phyloP scores from a whole-genome alignment of 2,329 filamentous ascomycete genomes.

The Epichloe glyceriae region DNA sequence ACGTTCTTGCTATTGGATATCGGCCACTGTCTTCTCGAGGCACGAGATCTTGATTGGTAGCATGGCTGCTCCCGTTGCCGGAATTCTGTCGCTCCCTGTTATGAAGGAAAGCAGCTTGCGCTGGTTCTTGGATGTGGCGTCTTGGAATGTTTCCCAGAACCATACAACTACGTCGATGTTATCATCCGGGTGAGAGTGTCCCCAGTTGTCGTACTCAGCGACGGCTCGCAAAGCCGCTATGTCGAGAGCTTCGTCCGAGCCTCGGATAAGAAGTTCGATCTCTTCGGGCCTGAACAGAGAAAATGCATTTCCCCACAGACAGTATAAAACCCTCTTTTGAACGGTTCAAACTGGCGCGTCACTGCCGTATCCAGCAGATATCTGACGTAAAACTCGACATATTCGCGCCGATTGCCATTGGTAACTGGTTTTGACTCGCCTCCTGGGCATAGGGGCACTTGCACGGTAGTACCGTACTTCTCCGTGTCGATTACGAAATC shows the following conservation, averaged over 20 bases:
- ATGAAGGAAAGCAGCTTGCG: constrained; percentile 73
- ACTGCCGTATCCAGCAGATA: constrained; percentile 71
- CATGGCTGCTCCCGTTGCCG: constrained; percentile 72
- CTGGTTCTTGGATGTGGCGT: constrained; percentile 53
- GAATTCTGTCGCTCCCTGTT: constrained; percentile 81
- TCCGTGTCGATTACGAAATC: constrained; percentile 71
- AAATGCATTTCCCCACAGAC: constrained; percentile 83
- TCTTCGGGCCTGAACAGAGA: constrained; percentile 82
- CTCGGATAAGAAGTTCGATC: constrained; percentile 75
- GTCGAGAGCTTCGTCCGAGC: constrained; percentile 73
- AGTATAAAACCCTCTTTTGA: constrained; percentile 87
- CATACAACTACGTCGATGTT: constrained; percentile 58
- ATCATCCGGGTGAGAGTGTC: constrained; percentile 37
- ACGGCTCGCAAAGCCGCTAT: constrained; percentile 63
- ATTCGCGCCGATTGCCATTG: constrained; percentile 72
- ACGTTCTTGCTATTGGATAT: constrained; percentile 78
- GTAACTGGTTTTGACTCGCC: constrained; percentile 68
- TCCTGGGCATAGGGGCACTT: constrained; percentile 58
- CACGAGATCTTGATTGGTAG: constrained; percentile 65
- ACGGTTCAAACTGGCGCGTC: constrained; percentile 76
- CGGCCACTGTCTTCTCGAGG: constrained; percentile 57
- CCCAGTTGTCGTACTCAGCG: constrained; percentile 75
- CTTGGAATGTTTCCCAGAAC: constrained; percentile 79
- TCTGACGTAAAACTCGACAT: constrained; percentile 72
- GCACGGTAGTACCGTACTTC: constrained; percentile 55